These are phyloP conservation scores for Microcera coccophila DNA, from an alignment of 2,329 filamentous ascomycete species.

Conservation along the genomic window DNA sequence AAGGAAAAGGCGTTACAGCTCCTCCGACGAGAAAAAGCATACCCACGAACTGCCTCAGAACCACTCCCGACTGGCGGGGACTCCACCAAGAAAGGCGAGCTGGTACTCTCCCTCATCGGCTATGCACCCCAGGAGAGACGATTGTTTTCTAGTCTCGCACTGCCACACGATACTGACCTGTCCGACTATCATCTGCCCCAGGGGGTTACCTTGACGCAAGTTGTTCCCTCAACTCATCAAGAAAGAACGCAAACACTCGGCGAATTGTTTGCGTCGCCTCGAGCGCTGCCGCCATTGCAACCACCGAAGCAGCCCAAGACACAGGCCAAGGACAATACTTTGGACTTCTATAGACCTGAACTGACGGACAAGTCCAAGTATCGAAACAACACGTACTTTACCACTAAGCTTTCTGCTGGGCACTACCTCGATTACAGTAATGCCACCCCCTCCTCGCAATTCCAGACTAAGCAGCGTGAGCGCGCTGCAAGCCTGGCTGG, in stretches of 20 bases:
- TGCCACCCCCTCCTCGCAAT: slow-evolving; percentile 52
- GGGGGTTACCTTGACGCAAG: slow-evolving; percentile 55
- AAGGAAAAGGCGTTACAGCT: slow-evolving; percentile 60
- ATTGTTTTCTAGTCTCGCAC: slow-evolving; percentile 77
- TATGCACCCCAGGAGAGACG: slow-evolving; percentile 71
- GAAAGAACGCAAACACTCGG: slow-evolving; percentile 63
- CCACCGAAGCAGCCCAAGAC: slow-evolving; percentile 69
- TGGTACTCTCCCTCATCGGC: slow-evolving; percentile 73
- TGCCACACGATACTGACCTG: slow-evolving; percentile 29
- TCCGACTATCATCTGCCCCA: slow-evolving; percentile 59
- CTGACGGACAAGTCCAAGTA: slow-evolving; percentile 53
- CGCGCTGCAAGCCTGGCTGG: slow-evolving; percentile 64
- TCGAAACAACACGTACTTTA: slow-evolving; percentile 59
- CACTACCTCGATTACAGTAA: slow-evolving; percentile 69
- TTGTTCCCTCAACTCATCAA: slow-evolving; percentile 32
- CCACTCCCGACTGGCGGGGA: slow-evolving; percentile 40
- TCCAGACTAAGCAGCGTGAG: slow-evolving; percentile 64
- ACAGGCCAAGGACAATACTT: slow-evolving; percentile 58
- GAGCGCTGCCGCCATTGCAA: slow-evolving; percentile 61
- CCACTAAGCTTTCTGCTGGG: slow-evolving; percentile 61
- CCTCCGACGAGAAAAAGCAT: slow-evolving; percentile 57
- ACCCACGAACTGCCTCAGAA: slow-evolving; percentile 40
- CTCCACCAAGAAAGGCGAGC: slow-evolving; percentile 41
- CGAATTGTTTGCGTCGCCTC: slow-evolving; percentile 67
- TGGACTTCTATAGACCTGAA: slow-evolving; percentile 53